Evolutionary conservation across 139 green algal genomes (phyloP).

Genomic region (Chlamydomonas sphaeroides): DNA sequence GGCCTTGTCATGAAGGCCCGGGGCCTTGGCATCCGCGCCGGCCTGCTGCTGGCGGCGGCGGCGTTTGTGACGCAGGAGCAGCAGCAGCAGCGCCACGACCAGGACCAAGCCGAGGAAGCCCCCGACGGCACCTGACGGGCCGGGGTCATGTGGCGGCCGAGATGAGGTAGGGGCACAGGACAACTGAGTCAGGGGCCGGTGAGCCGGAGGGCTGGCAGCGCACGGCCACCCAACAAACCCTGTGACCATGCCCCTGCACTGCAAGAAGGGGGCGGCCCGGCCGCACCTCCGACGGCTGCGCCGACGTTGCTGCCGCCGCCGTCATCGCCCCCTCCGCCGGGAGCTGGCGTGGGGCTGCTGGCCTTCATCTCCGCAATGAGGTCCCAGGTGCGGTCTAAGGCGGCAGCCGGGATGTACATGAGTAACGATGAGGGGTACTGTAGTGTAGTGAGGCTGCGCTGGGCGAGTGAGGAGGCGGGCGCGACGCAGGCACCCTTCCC

Average conservation of each 20-base stretch:
- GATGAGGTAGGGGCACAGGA: no score
- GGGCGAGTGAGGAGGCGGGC: no score
- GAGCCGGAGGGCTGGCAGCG: no score
- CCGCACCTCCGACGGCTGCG: background rate
- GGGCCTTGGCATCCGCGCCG: no score
- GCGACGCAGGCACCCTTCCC: no score
- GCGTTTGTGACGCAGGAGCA: background rate
- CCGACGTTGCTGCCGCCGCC: background rate
- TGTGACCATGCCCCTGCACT: no score
- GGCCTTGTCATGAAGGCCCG: background rate
- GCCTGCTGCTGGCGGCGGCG: background rate
- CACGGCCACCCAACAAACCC: no score
- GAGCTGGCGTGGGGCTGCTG: no score
- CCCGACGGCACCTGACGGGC: background rate
- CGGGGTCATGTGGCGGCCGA: no score
- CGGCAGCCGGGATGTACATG: background rate
- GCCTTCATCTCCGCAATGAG: background rate
- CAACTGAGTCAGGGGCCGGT: no score
- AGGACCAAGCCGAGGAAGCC: background rate
- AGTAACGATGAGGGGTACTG: no score
- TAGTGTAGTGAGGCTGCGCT: no score
- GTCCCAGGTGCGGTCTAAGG: background rate
- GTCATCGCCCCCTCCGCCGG: background rate
- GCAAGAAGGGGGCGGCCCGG: background rate
- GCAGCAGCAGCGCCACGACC: background rate